Evolutionary conservation across 768 basidiomycete species (phyloP).

Genomic region (Boletus vinaceobasis): DNA sequence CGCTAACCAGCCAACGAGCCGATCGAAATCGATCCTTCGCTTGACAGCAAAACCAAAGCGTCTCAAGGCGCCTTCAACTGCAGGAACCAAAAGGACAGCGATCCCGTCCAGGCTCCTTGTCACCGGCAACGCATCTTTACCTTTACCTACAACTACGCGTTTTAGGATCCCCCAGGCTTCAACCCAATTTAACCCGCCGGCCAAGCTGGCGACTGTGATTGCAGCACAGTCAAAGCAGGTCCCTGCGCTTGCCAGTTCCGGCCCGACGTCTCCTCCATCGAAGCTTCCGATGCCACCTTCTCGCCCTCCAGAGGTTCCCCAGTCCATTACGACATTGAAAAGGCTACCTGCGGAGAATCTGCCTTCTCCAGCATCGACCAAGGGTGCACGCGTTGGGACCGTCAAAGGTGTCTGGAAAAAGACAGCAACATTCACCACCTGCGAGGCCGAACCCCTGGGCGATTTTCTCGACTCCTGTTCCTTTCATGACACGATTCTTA

Average conservation of each 20-base stretch:
- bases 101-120: constrained; percentile 17
- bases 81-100: neutral
- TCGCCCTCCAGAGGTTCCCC: constrained; percentile 12
- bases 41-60: constrained; percentile 26
- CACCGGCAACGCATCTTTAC: neutral
- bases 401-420: constrained; percentile 33
- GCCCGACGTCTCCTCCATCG: constrained; percentile 9
- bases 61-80: constrained; percentile 11
- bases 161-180: constrained; percentile 24
- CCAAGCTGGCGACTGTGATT: constrained; percentile 29
- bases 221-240: constrained; percentile 20
- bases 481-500: too few species aligned
- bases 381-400: constrained; percentile 21
- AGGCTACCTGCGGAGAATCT: constrained; percentile 2
- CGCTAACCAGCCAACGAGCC: neutral
- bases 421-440: too few species aligned
- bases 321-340: neutral
- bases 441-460: too few species aligned
- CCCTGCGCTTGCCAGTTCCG: neutral
- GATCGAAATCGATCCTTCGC: constrained; percentile 32
- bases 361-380: constrained; percentile 17
- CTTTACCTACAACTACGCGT: constrained; percentile 2
- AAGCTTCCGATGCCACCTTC: constrained; percentile 23
- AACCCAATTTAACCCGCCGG: constrained; percentile 27
- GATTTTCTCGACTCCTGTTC: too few species aligned